These are phyloP conservation scores for Withania somnifera DNA, from an alignment of 305 asterid genomes.

Conservation along the genomic window DNA sequence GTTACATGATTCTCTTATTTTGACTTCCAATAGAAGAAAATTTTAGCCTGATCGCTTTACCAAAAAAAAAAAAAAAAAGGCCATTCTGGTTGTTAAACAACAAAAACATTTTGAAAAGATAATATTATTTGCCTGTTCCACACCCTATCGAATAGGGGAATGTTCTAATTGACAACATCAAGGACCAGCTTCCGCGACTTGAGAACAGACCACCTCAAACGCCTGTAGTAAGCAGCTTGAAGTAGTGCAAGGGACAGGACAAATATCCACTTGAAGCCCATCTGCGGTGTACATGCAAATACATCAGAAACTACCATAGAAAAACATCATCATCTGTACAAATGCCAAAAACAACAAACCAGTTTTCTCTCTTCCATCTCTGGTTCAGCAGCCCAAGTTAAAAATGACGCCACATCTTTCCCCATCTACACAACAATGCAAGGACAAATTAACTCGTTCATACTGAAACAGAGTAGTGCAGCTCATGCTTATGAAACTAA, in stretches of 20 bases:
- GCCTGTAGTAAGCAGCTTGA: conserved; percentile 84
- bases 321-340: not conserved
- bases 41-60: not conserved
- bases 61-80: not conserved
- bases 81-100: not conserved
- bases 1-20: not conserved
- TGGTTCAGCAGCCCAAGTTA: conserved; percentile 89
- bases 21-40: not conserved
- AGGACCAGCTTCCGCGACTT: conserved; percentile 85
- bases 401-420: conserved; percentile 68
- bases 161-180: conserved; percentile 63
- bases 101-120: not conserved
- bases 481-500: not conserved
- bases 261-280: conserved; percentile 93
- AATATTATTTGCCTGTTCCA: conserved; percentile 19
- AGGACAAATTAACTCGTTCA: not conserved
- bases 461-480: not conserved
- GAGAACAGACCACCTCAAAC: conserved; percentile 75
- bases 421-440: conserved; percentile 54
- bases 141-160: not conserved
- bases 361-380: conserved; percentile 96
- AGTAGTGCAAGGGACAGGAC: conserved; percentile 81
- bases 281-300: conserved; percentile 28
- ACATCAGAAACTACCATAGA: not conserved
- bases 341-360: conserved; percentile 27